phyloP scores from a whole-genome alignment of 352 stramenopile species.

The Elongisporangium anandrum region DNA sequence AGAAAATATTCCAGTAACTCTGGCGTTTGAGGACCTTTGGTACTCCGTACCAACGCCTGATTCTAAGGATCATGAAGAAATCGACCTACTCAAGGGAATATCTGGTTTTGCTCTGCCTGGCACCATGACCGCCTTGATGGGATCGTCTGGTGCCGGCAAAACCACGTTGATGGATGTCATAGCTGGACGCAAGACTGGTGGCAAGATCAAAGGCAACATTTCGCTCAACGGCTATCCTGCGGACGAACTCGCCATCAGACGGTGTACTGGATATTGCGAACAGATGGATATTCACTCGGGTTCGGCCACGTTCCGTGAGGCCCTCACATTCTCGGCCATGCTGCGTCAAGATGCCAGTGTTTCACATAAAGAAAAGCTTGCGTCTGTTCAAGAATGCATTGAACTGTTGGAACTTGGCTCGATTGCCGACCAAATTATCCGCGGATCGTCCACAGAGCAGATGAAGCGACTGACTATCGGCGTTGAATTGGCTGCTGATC shows the following conservation, averaged over 20 bases:
- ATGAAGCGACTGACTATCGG: conserved; percentile 77
- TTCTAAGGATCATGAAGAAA: conserved; percentile 25
- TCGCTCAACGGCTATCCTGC: conserved; percentile 44
- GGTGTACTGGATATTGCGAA: conserved; percentile 55
- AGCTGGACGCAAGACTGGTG: conserved; percentile 87
- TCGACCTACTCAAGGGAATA: conserved; percentile 83
- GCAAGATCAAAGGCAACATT: conserved; percentile 68
- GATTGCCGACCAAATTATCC: conserved; percentile 52
- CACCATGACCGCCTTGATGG: conserved; percentile 72
- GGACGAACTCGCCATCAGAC: conserved; percentile 39
- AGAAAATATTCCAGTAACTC: conserved; percentile 26
- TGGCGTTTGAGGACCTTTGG: conserved; percentile 51
- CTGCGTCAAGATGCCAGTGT: conserved; percentile 48
- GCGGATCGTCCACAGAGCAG: conserved; percentile 47
- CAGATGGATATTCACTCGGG: conserved; percentile 90
- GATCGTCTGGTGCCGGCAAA: conserved; percentile 81
- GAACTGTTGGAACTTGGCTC: conserved; percentile 36
- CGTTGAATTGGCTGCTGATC: conserved; percentile 87
- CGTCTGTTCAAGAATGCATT: conserved; percentile 46
- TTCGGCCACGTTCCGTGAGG: conserved; percentile 86
- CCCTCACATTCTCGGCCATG: conserved; percentile 87
- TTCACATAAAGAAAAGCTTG: conserved; percentile 26
- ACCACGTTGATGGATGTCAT: conserved; percentile 95
- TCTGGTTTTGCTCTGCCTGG: conserved; percentile 58
- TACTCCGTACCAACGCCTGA: conserved; percentile 51